Evolutionary conservation across 306 rosid species (phyloP).

Genomic region (Vigna reflexopilosa): DNA sequence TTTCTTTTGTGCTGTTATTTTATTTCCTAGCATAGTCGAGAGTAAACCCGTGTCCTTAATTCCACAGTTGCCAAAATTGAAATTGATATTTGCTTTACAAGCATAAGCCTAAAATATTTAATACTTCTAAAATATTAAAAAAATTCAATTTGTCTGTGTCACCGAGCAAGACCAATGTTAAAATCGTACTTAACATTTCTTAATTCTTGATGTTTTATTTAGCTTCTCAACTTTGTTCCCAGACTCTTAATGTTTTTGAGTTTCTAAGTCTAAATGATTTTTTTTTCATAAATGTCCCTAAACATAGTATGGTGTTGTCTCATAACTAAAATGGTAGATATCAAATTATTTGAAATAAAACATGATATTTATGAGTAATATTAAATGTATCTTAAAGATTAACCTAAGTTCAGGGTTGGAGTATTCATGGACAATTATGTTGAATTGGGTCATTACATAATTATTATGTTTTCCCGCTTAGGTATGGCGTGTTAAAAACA

Average conservation of each 20-base stretch:
- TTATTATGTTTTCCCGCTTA: not conserved
- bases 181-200: not conserved
- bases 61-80: constrained; percentile 14
- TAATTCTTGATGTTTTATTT: too few relatives aligned
- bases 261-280: too few relatives aligned
- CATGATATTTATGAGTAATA: too few relatives aligned
- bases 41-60: not conserved
- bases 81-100: not conserved
- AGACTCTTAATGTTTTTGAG: too few relatives aligned
- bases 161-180: not conserved
- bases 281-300: too few relatives aligned
- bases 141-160: not conserved
- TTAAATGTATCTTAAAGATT: too few relatives aligned
- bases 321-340: too few relatives aligned
- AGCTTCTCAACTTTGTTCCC: too few relatives aligned
- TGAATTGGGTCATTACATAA: not conserved
- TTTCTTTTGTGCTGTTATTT: too few relatives aligned
- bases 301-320: too few relatives aligned
- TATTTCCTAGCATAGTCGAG: not conserved
- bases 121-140: not conserved
- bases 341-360: too few relatives aligned
- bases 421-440: not conserved
- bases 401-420: not conserved
- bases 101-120: not conserved
- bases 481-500: constrained; percentile 15